Conservation (phyloP, 305 asterid species). For the Galium porrigens region DNA sequence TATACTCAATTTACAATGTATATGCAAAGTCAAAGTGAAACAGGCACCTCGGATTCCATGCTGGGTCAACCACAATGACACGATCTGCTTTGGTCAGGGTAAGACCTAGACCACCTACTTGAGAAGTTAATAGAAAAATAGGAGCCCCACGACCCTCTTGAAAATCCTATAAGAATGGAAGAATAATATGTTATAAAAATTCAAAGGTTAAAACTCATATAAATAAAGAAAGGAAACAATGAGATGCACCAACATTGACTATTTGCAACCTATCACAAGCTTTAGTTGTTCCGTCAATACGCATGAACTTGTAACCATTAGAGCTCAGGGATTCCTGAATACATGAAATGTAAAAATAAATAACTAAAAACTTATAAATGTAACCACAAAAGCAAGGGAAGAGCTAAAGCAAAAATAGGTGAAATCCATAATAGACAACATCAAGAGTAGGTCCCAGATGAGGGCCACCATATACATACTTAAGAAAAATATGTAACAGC, state of each 20-base stretch:
- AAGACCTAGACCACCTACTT: conserved; percentile 95
- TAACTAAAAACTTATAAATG: neutral
- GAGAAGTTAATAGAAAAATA: conserved; percentile 77
- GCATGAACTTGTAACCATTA: conserved; percentile 48
- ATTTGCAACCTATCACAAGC: conserved; percentile 50
- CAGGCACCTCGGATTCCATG: conserved; percentile 90
- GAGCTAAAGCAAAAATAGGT: neutral
- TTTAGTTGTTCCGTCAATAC: conserved; percentile 88
- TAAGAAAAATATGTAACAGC: neutral
- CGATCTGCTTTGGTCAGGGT: conserved; percentile 93
- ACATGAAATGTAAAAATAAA: conserved; percentile 9
- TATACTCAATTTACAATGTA: neutral
- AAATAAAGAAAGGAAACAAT: conserved; percentile 8
- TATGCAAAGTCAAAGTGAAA: conserved; percentile 4
- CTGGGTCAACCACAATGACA: conserved; percentile 93
- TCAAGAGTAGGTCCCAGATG: neutral
- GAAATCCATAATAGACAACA: neutral
- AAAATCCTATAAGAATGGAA: conserved; percentile 47
- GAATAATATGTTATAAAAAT: neutral
- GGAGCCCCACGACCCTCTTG: conserved; percentile 77
- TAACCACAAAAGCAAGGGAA: neutral
- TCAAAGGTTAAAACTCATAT: neutral
- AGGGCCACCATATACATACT: neutral
- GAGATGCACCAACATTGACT: conserved; percentile 45
- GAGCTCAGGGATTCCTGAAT: conserved; percentile 51